Evolutionary conservation across 2,329 filamentous ascomycete species (phyloP).

Genomic region (Tolypocladium amazonense): DNA sequence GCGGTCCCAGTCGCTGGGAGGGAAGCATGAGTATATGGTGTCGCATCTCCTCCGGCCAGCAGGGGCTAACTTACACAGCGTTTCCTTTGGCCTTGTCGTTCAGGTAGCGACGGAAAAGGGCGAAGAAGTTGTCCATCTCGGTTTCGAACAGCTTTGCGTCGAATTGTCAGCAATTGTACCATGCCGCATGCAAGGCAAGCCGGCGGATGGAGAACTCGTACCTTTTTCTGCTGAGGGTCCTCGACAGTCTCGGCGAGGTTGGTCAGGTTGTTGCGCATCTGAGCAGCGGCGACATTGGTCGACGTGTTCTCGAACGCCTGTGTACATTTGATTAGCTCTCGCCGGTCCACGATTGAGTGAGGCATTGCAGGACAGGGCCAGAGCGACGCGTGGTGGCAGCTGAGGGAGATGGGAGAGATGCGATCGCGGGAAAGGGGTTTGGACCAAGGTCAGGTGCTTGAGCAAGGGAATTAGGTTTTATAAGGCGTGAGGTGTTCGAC

Average conservation of each 20-base stretch:
- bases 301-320: constrained; percentile 99
- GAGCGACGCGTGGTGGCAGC: neutral
- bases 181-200: neutral
- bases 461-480: neutral
- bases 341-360: neutral
- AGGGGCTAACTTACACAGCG: constrained; percentile 48
- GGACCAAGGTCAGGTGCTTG: neutral
- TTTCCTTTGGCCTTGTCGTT: constrained; percentile 99
- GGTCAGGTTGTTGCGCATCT: constrained; percentile 98
- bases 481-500: neutral
- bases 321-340: constrained; percentile 13
- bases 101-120: constrained; percentile 93
- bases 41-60: neutral
- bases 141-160: constrained; percentile 74
- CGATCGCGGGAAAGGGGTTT: neutral
- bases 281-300: constrained; percentile 91
- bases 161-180: neutral
- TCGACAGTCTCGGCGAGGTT: constrained; percentile 81
- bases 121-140: constrained; percentile 99
- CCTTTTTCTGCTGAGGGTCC: constrained; percentile 76
- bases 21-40: constrained; percentile 8
- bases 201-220: constrained; percentile 27
- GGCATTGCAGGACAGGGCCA: neutral
- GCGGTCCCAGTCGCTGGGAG: constrained; percentile 79
- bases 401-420: neutral